phyloP scores from a whole-genome alignment of 306 rosid species.

The Cucumis cinereus region DNA sequence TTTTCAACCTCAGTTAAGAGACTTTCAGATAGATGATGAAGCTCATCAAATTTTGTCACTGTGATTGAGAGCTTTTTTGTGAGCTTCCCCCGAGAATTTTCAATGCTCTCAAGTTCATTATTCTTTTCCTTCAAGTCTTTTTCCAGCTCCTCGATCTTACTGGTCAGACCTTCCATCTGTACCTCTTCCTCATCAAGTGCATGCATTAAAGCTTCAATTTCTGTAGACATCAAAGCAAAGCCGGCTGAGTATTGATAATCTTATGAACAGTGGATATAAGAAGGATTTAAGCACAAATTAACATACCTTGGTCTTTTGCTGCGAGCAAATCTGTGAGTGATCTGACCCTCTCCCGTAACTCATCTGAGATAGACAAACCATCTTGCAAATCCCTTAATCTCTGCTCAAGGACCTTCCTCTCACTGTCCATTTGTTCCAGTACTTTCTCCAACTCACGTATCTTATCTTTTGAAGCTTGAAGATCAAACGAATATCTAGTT shows the following conservation, averaged over 20 bases:
- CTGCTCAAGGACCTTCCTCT: slow-evolving; percentile 46
- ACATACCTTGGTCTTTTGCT: slow-evolving; percentile 82
- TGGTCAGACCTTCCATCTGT: slow-evolving; percentile 65
- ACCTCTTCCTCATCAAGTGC: slow-evolving; percentile 94
- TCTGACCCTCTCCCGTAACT: slow-evolving; percentile 48
- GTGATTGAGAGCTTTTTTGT: slow-evolving; percentile 73
- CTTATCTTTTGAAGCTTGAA: slow-evolving; percentile 49
- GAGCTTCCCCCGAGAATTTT: slow-evolving; percentile 67
- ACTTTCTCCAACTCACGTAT: slow-evolving; percentile 47
- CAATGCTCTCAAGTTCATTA: slow-evolving; percentile 54
- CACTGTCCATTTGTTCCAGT: slow-evolving; percentile 36
- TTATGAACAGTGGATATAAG: neutral
- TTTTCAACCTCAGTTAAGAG: slow-evolving; percentile 89
- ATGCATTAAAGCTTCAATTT: slow-evolving; percentile 80
- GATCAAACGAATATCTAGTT: slow-evolving; percentile 40
- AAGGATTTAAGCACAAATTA: slow-evolving; percentile 2
- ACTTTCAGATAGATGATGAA: slow-evolving; percentile 70
- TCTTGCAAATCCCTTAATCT: slow-evolving; percentile 46
- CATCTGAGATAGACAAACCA: slow-evolving; percentile 36
- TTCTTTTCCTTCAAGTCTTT: slow-evolving; percentile 52
- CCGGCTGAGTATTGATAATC: slow-evolving; percentile 5
- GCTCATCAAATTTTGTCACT: slow-evolving; percentile 88
- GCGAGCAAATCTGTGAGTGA: slow-evolving; percentile 49
- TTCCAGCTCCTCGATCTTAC: slow-evolving; percentile 57
- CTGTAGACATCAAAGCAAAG: slow-evolving; percentile 37